phyloP scores from a whole-genome alignment of 495 filamentous ascomycete genomes.

The Evernia prunastri region DNA sequence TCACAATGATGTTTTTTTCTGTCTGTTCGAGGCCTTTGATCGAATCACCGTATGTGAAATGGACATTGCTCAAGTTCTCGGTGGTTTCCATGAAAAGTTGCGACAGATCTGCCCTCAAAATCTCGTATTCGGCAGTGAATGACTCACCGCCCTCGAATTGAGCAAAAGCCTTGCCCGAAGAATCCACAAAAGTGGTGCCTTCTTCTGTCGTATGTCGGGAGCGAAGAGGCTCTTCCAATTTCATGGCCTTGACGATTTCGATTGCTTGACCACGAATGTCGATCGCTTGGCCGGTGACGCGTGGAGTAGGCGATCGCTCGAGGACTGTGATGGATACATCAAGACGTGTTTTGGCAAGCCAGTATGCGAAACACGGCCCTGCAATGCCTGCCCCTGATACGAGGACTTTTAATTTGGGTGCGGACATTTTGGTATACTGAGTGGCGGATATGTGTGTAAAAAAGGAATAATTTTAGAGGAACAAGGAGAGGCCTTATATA shows the following conservation, averaged over 20 bases:
- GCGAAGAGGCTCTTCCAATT: slow-evolving; percentile 31
- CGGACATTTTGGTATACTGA: slow-evolving; percentile 5
- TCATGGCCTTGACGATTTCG: slow-evolving; percentile 36
- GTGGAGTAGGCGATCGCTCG: slow-evolving; percentile 34
- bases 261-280: slow-evolving; percentile 39
- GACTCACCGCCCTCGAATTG: slow-evolving; percentile 34
- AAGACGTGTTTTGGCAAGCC: slow-evolving; percentile 28
- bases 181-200: slow-evolving; percentile 35
- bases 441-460: no score
- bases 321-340: slow-evolving; percentile 36
- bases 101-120: slow-evolving; percentile 42
- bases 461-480: no score
- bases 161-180: slow-evolving; percentile 25
- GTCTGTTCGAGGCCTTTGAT: slow-evolving; percentile 25
- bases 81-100: slow-evolving; percentile 34
- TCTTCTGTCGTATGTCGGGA: slow-evolving; percentile 30
- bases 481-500: no score
- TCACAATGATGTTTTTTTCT: slow-evolving; percentile 31
- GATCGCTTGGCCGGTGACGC: slow-evolving; percentile 35
- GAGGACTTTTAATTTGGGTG: slow-evolving; percentile 35
- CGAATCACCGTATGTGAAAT: slow-evolving; percentile 34
- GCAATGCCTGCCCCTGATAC: slow-evolving; percentile 42
- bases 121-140: slow-evolving; percentile 42
- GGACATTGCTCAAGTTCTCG: slow-evolving; percentile 24
- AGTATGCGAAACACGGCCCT: slow-evolving; percentile 36